These are phyloP conservation scores for Solanum chiquidenum DNA, from an alignment of 257 asterid species.

Conservation along the genomic window DNA sequence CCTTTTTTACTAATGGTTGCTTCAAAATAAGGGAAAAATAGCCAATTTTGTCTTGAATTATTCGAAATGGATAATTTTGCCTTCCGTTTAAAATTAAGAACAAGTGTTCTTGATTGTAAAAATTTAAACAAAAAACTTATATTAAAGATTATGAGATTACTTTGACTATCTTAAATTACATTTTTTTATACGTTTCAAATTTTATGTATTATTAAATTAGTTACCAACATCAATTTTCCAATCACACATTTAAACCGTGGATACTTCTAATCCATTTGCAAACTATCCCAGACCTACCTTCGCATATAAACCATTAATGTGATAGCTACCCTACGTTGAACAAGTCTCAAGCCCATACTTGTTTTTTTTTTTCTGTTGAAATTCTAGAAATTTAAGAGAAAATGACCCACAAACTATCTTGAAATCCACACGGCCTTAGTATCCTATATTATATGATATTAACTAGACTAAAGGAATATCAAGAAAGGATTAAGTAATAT, in stretches of 20 bases:
- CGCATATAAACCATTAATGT: neutral
- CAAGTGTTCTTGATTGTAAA: too few species aligned
- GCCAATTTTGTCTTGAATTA: too few species aligned
- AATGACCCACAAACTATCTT: neutral
- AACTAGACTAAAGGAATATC: neutral
- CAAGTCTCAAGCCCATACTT: neutral
- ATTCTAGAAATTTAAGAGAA: neutral
- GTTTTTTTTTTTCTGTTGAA: neutral
- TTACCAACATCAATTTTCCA: neutral
- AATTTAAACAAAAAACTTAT: too few species aligned
- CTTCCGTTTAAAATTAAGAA: neutral
- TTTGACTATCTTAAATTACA: neutral
- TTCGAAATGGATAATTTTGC: neutral
- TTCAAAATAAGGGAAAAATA: neutral
- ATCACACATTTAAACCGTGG: neutral
- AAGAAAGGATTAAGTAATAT: neutral
- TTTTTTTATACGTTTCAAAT: neutral
- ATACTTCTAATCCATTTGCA: neutral
- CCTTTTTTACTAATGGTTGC: neutral
- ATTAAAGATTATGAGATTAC: neutral
- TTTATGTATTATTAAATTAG: neutral
- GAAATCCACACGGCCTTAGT: neutral
- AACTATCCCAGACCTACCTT: neutral
- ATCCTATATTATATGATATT: neutral
- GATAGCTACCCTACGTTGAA: neutral